Percentiles rank a stretch among this genome's conserved stretches.
These are phyloP conservation scores for Yamadazyma songkhlaensis DNA, from an alignment of 1,139 yeast genomes.

Conservation along the genomic window DNA sequence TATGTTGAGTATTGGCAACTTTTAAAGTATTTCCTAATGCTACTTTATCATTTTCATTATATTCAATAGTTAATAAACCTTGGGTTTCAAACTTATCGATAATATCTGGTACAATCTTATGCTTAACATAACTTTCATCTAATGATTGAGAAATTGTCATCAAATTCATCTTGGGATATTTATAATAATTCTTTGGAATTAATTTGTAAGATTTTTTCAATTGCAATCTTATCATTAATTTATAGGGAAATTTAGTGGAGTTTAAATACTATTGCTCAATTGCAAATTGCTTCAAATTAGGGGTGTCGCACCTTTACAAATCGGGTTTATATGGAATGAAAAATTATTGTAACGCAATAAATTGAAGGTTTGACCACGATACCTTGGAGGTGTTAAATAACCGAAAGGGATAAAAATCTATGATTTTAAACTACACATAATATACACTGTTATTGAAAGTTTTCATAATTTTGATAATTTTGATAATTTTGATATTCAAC, in stretches of 20 bases:
- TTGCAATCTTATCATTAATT: constrained; percentile 4
- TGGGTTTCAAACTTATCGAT: constrained; percentile 46
- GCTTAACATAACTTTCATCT: constrained; percentile 58
- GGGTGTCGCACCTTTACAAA: neutral
- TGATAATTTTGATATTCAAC: constrained; percentile 12
- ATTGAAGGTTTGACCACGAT: no score
- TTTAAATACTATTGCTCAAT: constrained; percentile 2
- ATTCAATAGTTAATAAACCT: constrained; percentile 46
- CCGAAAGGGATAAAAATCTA: neutral
- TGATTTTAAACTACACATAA: constrained; percentile 3
- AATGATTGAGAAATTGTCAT: constrained; percentile 65
- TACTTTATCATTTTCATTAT: constrained; percentile 57
- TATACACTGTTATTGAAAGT: constrained; percentile 12
- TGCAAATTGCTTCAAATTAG: neutral
- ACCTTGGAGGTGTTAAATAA: no score
- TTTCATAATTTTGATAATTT: constrained; percentile 15
- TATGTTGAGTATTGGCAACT: constrained; percentile 61
- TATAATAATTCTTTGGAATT: constrained; percentile 1
- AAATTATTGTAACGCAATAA: neutral
- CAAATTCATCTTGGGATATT: constrained; percentile 23
- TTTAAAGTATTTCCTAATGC: constrained; percentile 75
- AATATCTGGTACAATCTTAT: constrained; percentile 64
- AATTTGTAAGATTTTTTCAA: neutral
- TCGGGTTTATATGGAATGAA: neutral
- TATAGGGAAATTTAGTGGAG: neutral